phyloP scores from a whole-genome alignment of 176 grass and related monocot genomes.

The Oryza glaberrima region DNA sequence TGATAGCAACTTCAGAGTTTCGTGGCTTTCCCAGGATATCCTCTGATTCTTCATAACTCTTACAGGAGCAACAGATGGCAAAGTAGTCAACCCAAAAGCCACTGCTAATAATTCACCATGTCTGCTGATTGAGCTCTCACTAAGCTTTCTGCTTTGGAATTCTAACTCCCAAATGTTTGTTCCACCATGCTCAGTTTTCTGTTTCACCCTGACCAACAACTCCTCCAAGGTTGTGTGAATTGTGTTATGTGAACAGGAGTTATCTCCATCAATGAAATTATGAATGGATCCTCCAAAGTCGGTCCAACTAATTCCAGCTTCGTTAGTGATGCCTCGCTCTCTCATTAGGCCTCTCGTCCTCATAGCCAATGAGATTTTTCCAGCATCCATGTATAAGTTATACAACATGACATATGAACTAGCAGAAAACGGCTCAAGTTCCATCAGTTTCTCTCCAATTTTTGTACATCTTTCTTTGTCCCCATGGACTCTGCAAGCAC shows the following conservation, averaged over 20 bases:
- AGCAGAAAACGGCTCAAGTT: constrained; percentile 63
- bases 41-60: constrained; percentile 84
- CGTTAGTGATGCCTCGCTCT: constrained; percentile 57
- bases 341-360: constrained; percentile 90
- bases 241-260: constrained; percentile 27
- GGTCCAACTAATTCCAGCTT: constrained; percentile 63
- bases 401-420: constrained; percentile 64
- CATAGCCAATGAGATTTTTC: constrained; percentile 83
- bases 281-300: constrained; percentile 58
- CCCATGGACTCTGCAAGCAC: constrained; percentile 61
- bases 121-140: constrained; percentile 45
- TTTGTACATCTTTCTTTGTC: constrained; percentile 60
- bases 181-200: constrained; percentile 46
- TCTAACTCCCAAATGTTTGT: constrained; percentile 56
- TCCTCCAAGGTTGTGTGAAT: constrained; percentile 47
- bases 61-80: constrained; percentile 45
- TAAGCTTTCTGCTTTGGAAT: constrained; percentile 57
- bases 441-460: constrained; percentile 59
- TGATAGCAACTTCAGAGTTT: constrained; percentile 70
- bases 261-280: constrained; percentile 51
- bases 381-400: constrained; percentile 75
- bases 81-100: constrained; percentile 54
- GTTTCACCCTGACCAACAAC: constrained; percentile 54
- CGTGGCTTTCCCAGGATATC: constrained; percentile 71
- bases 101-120: constrained; percentile 72